Percentiles rank a stretch among this genome's conserved stretches.
phyloP scores from a whole-genome alignment of 129 eudicot species.

The Daucus carota region DH1_v3.0 NC_030384.2:45204501-45205000 shows the following conservation, averaged over 20 bases:
- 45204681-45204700: conserved; percentile 54
- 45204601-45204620: conserved; percentile 86
- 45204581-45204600: conserved; percentile 93
- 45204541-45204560: conserved; percentile 57
- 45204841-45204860: conserved; percentile 17
- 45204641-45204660: conserved; percentile 93
- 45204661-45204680: conserved; percentile 65
- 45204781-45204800: not conserved
- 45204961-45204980: conserved; percentile 65
- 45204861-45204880: conserved; percentile 50
- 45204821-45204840: conserved; percentile 44
- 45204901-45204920: conserved; percentile 75
- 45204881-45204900: conserved; percentile 80
- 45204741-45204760: not conserved
- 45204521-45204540: conserved; percentile 32
- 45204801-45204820: not conserved
- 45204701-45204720: conserved; percentile 59
- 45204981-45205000: conserved; percentile 45
- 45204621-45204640: conserved; percentile 73
- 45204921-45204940: conserved; percentile 93
- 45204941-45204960: conserved; percentile 88
- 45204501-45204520: conserved; percentile 23
- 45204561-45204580: conserved; percentile 68
- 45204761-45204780: not conserved
- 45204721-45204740: conserved; percentile 31